These are phyloP conservation scores for Tylopilus subfusipes DNA, from an alignment of 768 basidiomycete genomes.

Conservation along the genomic window DNA sequence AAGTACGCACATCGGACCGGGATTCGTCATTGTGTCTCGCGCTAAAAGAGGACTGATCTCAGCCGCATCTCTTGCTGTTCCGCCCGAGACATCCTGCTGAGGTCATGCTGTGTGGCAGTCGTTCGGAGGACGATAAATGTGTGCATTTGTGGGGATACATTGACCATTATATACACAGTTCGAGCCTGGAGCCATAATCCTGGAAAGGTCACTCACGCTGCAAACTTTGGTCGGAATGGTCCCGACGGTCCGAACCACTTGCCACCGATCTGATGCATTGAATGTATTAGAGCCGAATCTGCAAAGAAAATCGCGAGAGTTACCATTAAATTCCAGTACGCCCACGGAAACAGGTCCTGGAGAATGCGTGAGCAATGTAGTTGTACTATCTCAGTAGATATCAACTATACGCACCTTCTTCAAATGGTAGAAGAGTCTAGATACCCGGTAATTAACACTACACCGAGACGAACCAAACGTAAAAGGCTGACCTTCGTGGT, in stretches of 20 bases:
- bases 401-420: conserved; percentile 56
- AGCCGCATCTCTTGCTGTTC: conserved; percentile 3
- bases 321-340: conserved; percentile 77
- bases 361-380: background rate
- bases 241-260: conserved; percentile 49
- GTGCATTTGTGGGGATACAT: background rate
- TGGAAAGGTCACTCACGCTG: conserved; percentile 9
- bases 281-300: conserved; percentile 4
- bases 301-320: conserved; percentile 5
- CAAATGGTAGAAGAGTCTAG: conserved; percentile 77
- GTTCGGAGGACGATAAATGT: conserved; percentile 6
- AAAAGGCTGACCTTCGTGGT: conserved; percentile 54
- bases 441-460: conserved; percentile 3
- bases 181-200: background rate
- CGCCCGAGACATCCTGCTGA: conserved; percentile 12
- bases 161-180: background rate
- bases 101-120: background rate
- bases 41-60: conserved; percentile 1
- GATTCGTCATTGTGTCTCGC: background rate
- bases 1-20: conserved; percentile 5
- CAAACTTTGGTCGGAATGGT: conserved; percentile 38
- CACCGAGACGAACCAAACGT: background rate
- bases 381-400: background rate
- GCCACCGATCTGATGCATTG: conserved; percentile 32
- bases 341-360: conserved; percentile 39